Percentiles rank a stretch among this genome's conserved stretches.
Evolutionary conservation across 2,329 filamentous ascomycete genomes (phyloP).

Genomic region (Cytospora piceicola): DNA sequence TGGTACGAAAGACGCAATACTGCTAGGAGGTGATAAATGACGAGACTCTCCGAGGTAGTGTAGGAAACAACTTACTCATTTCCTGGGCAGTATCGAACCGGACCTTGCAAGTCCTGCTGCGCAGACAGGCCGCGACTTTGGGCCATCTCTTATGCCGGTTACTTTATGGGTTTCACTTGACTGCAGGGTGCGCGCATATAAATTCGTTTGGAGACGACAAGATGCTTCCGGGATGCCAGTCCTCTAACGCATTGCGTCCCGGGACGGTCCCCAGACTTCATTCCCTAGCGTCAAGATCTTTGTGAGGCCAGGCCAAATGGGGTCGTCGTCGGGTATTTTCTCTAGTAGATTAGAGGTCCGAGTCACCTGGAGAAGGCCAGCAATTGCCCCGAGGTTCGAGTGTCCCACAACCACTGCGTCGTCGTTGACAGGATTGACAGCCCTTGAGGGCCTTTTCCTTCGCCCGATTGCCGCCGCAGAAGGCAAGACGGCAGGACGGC

Average conservation of each 20-base stretch:
- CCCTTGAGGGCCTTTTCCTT: too few relatives aligned
- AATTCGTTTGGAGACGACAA: not conserved
- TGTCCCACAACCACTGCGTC: too few relatives aligned
- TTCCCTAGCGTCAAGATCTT: not conserved
- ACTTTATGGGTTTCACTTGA: not conserved
- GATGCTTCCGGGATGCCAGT: not conserved
- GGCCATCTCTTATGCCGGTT: not conserved
- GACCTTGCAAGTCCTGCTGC: not conserved
- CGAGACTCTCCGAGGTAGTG: not conserved
- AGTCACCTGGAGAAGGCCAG: not conserved
- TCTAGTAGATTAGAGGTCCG: not conserved
- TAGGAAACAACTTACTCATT: not conserved
- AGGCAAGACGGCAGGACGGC: conserved; percentile 15
- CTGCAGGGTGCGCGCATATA: not conserved
- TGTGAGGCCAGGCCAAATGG: conserved; percentile 4
- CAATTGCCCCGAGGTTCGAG: too few relatives aligned
- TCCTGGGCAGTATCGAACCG: not conserved
- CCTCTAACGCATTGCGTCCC: not conserved
- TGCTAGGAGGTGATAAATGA: not conserved
- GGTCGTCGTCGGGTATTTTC: too few relatives aligned
- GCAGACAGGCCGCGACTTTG: not conserved
- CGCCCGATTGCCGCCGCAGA: conserved; percentile 3
- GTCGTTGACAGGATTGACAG: too few relatives aligned
- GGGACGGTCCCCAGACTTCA: conserved; percentile 16
- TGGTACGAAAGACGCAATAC: not conserved